Conservation (phyloP, 202 grass and related monocot genomes). For the Elaeis oleifera region DNA sequence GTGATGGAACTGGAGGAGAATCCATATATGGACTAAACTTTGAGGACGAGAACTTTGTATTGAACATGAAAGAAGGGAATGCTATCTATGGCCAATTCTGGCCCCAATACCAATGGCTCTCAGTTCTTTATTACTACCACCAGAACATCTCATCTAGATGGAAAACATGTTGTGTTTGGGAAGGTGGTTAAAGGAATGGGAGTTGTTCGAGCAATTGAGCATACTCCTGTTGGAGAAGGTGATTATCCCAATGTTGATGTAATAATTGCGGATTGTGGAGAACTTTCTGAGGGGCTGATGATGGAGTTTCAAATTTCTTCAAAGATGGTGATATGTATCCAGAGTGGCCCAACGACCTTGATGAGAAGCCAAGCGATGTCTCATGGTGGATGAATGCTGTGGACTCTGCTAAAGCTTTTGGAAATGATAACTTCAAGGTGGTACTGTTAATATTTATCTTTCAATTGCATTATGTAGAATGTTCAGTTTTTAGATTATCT, state of each 20-base stretch:
- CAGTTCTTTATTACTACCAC: conserved; percentile 97
- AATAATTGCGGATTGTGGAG: conserved; percentile 62
- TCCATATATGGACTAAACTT: conserved; percentile 91
- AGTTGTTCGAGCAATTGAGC: conserved; percentile 69
- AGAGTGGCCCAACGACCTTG: conserved; percentile 88
- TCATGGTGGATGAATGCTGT: conserved; percentile 88
- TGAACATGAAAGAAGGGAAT: conserved; percentile 93
- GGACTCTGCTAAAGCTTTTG: conserved; percentile 67
- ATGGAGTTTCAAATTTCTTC: conserved; percentile 74
- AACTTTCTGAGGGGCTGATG: conserved; percentile 65
- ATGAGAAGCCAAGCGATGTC: conserved; percentile 73
- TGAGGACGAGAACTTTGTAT: conserved; percentile 77
- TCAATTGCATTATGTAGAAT: not conserved
- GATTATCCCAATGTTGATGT: conserved; percentile 51
- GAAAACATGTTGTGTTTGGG: conserved; percentile 85
- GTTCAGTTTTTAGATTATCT: too few species aligned
- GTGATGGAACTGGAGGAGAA: conserved; percentile 77
- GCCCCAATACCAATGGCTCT: conserved; percentile 73
- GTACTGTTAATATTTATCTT: not conserved
- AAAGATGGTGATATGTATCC: conserved; percentile 82
- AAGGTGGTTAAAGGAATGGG: conserved; percentile 87
- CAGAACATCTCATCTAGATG: conserved; percentile 73
- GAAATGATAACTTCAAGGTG: conserved; percentile 93
- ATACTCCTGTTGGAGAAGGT: conserved; percentile 50
- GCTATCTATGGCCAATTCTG: conserved; percentile 88